Evolutionary conservation across 139 green algal species (phyloP).

Genomic region (Micractinium sp.): DNA sequence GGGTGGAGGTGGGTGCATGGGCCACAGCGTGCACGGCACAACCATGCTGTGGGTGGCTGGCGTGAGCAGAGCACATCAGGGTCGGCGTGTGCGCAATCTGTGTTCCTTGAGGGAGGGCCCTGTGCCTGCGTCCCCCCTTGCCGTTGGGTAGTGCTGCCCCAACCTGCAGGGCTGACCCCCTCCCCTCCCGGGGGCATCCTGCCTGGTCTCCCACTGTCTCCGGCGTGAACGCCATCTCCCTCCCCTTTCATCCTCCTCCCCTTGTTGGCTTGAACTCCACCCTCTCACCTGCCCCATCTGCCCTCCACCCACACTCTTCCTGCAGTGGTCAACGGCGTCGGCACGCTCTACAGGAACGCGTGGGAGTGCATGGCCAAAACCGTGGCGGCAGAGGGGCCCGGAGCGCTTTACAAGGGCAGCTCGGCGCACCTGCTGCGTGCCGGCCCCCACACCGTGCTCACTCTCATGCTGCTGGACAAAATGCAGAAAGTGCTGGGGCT

Average conservation of each 20-base stretch:
- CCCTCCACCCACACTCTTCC: neutral
- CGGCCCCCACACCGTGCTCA: constrained; percentile 27
- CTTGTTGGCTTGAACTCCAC: neutral
- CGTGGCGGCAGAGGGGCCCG: constrained; percentile 1
- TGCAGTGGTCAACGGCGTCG: constrained; percentile 20
- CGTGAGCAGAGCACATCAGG: neutral
- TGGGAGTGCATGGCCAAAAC: constrained; percentile 15
- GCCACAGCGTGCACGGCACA: too few species aligned
- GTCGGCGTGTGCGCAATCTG: too few species aligned
- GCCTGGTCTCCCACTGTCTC: neutral
- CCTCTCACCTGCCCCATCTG: neutral
- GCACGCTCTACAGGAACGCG: constrained; percentile 14
- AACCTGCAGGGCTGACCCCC: neutral
- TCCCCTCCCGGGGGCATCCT: neutral
- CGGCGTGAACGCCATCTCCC: too few species aligned
- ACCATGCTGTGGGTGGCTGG: too few species aligned
- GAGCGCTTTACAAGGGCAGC: constrained; percentile 26
- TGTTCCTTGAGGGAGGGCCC: too few species aligned
- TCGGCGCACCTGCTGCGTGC: constrained; percentile 26
- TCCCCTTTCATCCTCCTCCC: neutral
- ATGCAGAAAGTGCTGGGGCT: constrained; percentile 15
- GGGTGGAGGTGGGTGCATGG: too few species aligned
- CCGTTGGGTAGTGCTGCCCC: neutral
- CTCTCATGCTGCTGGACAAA: constrained; percentile 16
- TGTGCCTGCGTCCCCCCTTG: too few species aligned